These are phyloP conservation scores for Stemphylium beticola DNA, from an alignment of 2,329 filamentous ascomycete species.

Conservation along the genomic window DNA sequence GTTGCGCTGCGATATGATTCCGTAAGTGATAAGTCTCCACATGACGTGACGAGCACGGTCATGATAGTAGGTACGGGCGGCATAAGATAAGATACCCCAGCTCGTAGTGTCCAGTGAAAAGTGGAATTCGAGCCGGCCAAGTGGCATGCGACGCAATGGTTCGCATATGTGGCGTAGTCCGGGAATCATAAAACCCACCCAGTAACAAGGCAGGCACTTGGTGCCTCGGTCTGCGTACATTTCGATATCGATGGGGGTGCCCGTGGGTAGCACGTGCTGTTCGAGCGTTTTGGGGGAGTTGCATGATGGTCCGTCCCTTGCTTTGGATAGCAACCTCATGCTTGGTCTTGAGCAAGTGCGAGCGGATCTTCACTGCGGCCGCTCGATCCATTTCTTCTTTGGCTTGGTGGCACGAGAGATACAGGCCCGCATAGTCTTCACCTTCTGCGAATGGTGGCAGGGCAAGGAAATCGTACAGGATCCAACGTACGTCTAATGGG, in stretches of 20 bases:
- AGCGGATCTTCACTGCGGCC: neutral
- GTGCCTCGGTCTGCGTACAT: too few relatives aligned
- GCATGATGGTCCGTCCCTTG: neutral
- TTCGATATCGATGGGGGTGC: neutral
- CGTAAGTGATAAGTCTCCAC: too few relatives aligned
- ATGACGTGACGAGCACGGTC: too few relatives aligned
- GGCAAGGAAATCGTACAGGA: neutral
- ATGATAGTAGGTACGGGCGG: too few relatives aligned
- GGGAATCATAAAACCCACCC: too few relatives aligned
- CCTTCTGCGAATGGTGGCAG: neutral
- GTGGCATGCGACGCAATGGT: too few relatives aligned
- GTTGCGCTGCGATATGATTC: too few relatives aligned
- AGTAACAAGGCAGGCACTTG: too few relatives aligned
- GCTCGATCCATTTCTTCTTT: neutral
- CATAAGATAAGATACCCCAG: too few relatives aligned
- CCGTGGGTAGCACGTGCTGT: neutral
- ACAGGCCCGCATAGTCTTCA: neutral
- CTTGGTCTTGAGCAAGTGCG: neutral
- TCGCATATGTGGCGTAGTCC: too few relatives aligned
- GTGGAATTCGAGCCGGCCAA: too few relatives aligned
- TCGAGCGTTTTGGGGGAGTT: neutral
- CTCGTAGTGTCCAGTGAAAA: too few relatives aligned
- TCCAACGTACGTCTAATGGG: neutral
- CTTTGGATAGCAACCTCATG: neutral
- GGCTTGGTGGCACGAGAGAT: neutral